A percentile compares a stretch with the other conserved stretches of the same genome.
These are phyloP conservation scores for Kondoa malvinella DNA, from an alignment of 768 basidiomycete species.

Conservation along the genomic window DNA sequence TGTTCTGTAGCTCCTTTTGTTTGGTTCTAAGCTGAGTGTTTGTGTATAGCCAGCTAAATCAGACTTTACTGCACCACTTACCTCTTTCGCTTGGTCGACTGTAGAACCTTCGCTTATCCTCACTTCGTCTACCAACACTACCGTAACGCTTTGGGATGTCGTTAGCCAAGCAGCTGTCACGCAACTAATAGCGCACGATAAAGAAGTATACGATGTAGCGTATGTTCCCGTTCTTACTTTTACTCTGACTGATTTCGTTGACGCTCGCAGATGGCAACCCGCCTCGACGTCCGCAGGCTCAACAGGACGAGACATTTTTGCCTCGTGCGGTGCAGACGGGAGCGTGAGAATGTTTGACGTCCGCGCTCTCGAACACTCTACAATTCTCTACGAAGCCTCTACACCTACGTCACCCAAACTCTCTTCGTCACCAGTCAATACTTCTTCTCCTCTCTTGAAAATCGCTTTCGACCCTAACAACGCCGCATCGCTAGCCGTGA, in stretches of 20 bases:
- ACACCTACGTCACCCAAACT: conserved; percentile 6
- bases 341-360: conserved; percentile 91
- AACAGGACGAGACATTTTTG: conserved; percentile 66
- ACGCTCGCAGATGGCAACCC: conserved; percentile 91
- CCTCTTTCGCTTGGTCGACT: conserved; percentile 95
- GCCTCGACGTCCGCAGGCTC: conserved; percentile 56
- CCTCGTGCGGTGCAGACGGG: conserved; percentile 94
- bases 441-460: conserved; percentile 51
- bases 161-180: conserved; percentile 84
- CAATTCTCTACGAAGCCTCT: conserved; percentile 72
- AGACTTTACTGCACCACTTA: conserved; percentile 79
- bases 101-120: conserved; percentile 78
- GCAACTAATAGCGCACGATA: conserved; percentile 43
- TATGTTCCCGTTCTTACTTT: conserved; percentile 34
- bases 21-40: background rate
- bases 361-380: conserved; percentile 89
- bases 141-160: conserved; percentile 98
- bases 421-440: background rate
- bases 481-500: conserved; percentile 91
- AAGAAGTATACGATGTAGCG: background rate
- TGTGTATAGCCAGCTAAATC: conserved; percentile 41
- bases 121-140: conserved; percentile 91
- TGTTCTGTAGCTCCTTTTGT: background rate
- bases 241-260: conserved; percentile 88
- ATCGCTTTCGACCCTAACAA: conserved; percentile 81